Evolutionary conservation across 2,329 filamentous ascomycete genomes (phyloP), one percentile per base, ranked within the genome.

Genomic region (Phyllosticta paracitricarpa): DNA sequence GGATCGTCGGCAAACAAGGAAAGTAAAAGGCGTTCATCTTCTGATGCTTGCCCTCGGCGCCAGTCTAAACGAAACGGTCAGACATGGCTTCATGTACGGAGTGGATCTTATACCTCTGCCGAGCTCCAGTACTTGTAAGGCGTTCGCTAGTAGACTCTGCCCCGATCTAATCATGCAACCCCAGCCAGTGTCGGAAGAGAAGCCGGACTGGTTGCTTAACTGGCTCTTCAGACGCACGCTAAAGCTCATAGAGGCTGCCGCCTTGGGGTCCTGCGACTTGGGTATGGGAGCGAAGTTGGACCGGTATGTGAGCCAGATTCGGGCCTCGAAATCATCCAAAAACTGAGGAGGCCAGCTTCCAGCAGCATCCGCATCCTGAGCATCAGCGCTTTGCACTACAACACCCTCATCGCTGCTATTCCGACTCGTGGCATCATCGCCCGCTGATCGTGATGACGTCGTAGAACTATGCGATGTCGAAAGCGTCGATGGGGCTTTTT

Each of bases 91-190:
- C 22, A 24, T 25, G 4, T 48, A 17, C 28, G 26, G 24, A 24
- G 58, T 25, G 52, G 22, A 9, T 19, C 25, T 56, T 67, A 65
- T 80, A 91, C 89, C 88, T 82, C 94, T 85, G 22, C 94, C 93
- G 24, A 97, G 77, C 51, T 82, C 80, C 56, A 92, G 77, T 61
- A 89, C 81, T 19, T 84, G 76, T 68, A 97, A 79, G 1, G 93
- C 82, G 74, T 97, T 99, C 54, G 93, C 93, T 52, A 99, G 79
- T 26, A 99, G 80, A 69, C 90, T 93, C 77, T 99, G 94, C 3
- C 94, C 94, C 5, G 93, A 97, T 63, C 94, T 82, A 68, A 99
- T 97, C 94, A 99, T 99, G 71, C 94, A 99, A 0, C 94, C 94
- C 91, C 95, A 99, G 58, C 94, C 94, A 9, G 90, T 92, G 72